A percentile compares a stretch with the other conserved stretches of the same genome.
Evolutionary conservation across 2,329 filamentous ascomycete species (phyloP).

Genomic region (Metarhizium guizhouense): DNA sequence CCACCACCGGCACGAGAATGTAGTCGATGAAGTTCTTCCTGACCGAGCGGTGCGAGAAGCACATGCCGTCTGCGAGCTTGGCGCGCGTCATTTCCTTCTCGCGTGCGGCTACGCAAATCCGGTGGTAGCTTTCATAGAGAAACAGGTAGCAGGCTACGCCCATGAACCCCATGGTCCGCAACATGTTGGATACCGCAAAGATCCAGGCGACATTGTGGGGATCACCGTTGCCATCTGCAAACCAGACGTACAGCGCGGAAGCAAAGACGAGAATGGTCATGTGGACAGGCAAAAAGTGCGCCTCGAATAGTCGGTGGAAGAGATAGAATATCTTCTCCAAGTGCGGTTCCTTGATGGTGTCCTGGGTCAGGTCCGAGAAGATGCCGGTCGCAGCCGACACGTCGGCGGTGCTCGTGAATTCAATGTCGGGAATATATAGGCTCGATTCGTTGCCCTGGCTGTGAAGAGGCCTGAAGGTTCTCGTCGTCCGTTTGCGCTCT

Average conservation of each 20-base stretch:
- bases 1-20: slow-evolving; percentile 55
- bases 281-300: slow-evolving; percentile 63
- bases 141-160: slow-evolving; percentile 54
- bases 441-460: slow-evolving; percentile 34
- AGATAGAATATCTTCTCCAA: slow-evolving; percentile 50
- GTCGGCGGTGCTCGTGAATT: slow-evolving; percentile 30
- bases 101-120: slow-evolving; percentile 48
- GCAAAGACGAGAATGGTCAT: slow-evolving; percentile 55
- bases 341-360: slow-evolving; percentile 40
- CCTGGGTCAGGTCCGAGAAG: slow-evolving; percentile 45
- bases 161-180: slow-evolving; percentile 54
- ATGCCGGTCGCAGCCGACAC: slow-evolving; percentile 38
- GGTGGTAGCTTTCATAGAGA: slow-evolving; percentile 61
- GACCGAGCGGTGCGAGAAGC: slow-evolving; percentile 51
- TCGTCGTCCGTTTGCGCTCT: slow-evolving; percentile 46
- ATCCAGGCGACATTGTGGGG: slow-evolving; percentile 48
- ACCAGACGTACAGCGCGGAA: slow-evolving; percentile 50
- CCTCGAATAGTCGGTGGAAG: slow-evolving; percentile 62
- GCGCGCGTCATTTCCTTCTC: slow-evolving; percentile 59
- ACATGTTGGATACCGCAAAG: slow-evolving; percentile 48
- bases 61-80: slow-evolving; percentile 54
- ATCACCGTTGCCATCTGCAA: slow-evolving; percentile 41
- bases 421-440: slow-evolving; percentile 38
- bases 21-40: slow-evolving; percentile 54
- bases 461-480: slow-evolving; percentile 48